These are phyloP conservation scores for Fusarium graminum DNA, from an alignment of 2,329 filamentous ascomycete species.

Conservation along the genomic window DNA sequence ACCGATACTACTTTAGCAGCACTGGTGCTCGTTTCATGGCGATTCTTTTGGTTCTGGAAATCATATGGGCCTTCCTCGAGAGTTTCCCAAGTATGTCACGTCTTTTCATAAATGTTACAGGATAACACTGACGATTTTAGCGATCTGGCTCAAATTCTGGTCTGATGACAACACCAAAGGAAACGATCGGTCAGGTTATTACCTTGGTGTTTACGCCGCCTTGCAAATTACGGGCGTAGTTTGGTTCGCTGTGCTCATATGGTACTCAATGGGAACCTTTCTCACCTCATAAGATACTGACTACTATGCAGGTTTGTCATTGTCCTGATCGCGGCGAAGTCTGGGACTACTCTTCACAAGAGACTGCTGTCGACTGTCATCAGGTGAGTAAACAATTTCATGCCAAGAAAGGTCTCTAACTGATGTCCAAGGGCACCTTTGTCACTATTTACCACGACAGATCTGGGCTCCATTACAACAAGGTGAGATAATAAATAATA, in stretches of 20 bases:
- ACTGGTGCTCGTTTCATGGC: conserved; percentile 44
- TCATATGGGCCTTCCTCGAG: conserved; percentile 48
- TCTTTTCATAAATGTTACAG: too few species aligned
- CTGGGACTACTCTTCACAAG: conserved; percentile 46
- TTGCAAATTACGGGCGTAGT: conserved; percentile 42
- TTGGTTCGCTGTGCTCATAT: conserved; percentile 44
- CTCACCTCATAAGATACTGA: background rate
- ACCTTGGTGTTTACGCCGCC: conserved; percentile 47
- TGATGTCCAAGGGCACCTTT: conserved; percentile 54
- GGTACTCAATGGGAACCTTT: conserved; percentile 11
- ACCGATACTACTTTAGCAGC: conserved; percentile 50
- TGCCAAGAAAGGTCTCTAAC: background rate
- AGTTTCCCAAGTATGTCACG: conserved; percentile 49
- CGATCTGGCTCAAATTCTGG: conserved; percentile 53
- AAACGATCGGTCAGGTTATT: conserved; percentile 25
- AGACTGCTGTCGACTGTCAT: conserved; percentile 45
- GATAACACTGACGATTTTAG: conserved; percentile 20
- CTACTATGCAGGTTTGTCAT: conserved; percentile 46
- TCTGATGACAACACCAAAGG: conserved; percentile 39
- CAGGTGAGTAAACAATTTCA: background rate
- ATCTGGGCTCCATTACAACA: conserved; percentile 58
- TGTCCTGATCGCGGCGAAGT: conserved; percentile 47
- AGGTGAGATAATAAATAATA: conserved; percentile 51
- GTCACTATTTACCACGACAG: conserved; percentile 56
- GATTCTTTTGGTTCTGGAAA: conserved; percentile 40